A percentile compares a stretch with the other conserved stretches of the same genome.
These are phyloP conservation scores for Ceratobasidium sp. DNA, from an alignment of 1,284 basidiomycete genomes.

Conservation along the genomic window DNA sequence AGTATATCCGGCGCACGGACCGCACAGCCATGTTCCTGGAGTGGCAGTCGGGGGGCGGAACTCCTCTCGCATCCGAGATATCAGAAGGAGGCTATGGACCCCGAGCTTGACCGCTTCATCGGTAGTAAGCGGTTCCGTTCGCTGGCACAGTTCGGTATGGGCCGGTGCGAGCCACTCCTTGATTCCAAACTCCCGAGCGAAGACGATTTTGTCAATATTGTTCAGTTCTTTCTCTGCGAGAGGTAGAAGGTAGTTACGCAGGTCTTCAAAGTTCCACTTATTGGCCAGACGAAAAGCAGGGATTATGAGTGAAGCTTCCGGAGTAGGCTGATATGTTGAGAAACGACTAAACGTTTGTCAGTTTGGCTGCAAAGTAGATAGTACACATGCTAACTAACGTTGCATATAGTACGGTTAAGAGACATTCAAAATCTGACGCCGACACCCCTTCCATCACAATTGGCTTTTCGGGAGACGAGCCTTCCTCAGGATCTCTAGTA, in stretches of 20 bases:
- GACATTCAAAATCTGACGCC: conserved; percentile 25
- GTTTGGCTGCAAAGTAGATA: neutral
- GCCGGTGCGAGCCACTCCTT: conserved; percentile 44
- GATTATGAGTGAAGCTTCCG: conserved; percentile 36
- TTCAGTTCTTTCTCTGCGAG: conserved; percentile 28
- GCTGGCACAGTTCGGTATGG: conserved; percentile 26
- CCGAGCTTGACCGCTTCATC: conserved; percentile 44
- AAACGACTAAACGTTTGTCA: conserved; percentile 11
- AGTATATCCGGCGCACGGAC: neutral
- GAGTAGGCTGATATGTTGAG: conserved; percentile 7
- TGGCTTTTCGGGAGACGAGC: conserved; percentile 19
- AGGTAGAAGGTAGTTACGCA: conserved; percentile 28
- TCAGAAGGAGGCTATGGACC: conserved; percentile 6
- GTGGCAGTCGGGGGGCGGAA: neutral
- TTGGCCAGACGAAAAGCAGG: conserved; percentile 46
- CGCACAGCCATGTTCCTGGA: neutral
- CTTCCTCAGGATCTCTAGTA: conserved; percentile 8
- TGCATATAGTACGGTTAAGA: conserved; percentile 25
- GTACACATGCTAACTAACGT: neutral
- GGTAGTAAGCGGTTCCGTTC: conserved; percentile 18
- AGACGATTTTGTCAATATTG: conserved; percentile 42
- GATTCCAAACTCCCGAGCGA: conserved; percentile 42
- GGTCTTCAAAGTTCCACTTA: conserved; percentile 46
- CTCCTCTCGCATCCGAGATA: conserved; percentile 41
- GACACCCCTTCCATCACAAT: conserved; percentile 20